Conservation (phyloP, 148 eudicot species). For the Silene latifolia region DNA sequence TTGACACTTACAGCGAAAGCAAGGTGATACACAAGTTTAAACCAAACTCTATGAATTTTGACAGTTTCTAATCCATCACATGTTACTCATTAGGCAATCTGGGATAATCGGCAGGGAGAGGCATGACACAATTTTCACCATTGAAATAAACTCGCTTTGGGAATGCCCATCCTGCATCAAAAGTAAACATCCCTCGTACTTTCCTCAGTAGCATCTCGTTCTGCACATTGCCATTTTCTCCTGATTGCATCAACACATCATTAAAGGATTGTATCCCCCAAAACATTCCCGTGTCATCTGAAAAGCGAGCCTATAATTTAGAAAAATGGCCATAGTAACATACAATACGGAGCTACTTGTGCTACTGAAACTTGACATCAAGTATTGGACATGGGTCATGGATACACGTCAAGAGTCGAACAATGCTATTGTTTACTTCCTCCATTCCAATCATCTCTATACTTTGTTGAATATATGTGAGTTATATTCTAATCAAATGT, state of each 20-base stretch:
- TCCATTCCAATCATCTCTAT: too few relatives aligned
- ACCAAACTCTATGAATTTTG: background rate
- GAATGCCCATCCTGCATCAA: constrained; percentile 80
- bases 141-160: constrained; percentile 77
- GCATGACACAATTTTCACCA: constrained; percentile 89
- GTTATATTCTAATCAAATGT: too few relatives aligned
- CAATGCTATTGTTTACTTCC: too few relatives aligned
- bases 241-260: constrained; percentile 70
- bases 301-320: background rate
- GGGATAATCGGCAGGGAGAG: constrained; percentile 67
- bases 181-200: constrained; percentile 55
- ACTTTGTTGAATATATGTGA: too few relatives aligned
- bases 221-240: constrained; percentile 65
- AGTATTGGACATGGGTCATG: too few relatives aligned
- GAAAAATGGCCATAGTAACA: too few relatives aligned
- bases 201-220: constrained; percentile 64
- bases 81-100: constrained; percentile 53
- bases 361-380: background rate
- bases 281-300: constrained; percentile 85
- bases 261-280: constrained; percentile 77
- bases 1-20: too few relatives aligned
- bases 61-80: too few relatives aligned
- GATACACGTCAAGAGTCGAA: too few relatives aligned
- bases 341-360: too few relatives aligned
- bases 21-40: background rate